Base-by-base conservation (phyloP, 192 early-diverging fungal species). In the Diversispora eburnea region DNA sequence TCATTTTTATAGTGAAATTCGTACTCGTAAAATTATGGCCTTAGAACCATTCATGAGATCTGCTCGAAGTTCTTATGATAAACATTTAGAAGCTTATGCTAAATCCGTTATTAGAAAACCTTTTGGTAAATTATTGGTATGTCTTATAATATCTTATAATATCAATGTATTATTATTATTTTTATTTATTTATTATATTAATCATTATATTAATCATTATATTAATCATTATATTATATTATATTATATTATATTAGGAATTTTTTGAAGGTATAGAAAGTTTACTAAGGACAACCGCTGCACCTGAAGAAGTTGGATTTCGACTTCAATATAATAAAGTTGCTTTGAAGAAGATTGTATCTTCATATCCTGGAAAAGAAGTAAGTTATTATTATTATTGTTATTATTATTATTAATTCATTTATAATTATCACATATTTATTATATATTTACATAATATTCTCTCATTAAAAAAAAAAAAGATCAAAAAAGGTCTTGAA, bases 241-340 rank as follows among this genome's bases (percentile, higher is more conserved):
- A 33, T 25, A n/a, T 0, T 13, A n/a, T 64, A 5, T 43, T 10
- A 0, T 73, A 65, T 7, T 78, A 92, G 90, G 95, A 94, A 80
- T 99, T 99, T 79, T 99, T 99, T 76, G 96, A 98, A 65, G 94
- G 93, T 3, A 91, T 99, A 13, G 97, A 99, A 48, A 88, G 82
- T 20, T 81, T 96, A 54, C 79, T 97, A 48, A 92, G 90, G 77
- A 93, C 86, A 59, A 86, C 81, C 68, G 86, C 79, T 48, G 89
- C 90, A 6, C 79, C 88, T 25, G 91, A 92, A 52, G 93, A 95
- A 80, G 88, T 96, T 20, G 80, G 83, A 22, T 95, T 90, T 77
- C 89, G 94, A 73, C 75, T 94, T 59, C 90, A 89, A 49, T 93
- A 90, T 75, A 92, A 88, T 83, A 98, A 97, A 76, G 80, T 85